These are phyloP conservation scores for Cruciata laevipes DNA, from an alignment of 257 asterid genomes.

Conservation along the genomic window DNA sequence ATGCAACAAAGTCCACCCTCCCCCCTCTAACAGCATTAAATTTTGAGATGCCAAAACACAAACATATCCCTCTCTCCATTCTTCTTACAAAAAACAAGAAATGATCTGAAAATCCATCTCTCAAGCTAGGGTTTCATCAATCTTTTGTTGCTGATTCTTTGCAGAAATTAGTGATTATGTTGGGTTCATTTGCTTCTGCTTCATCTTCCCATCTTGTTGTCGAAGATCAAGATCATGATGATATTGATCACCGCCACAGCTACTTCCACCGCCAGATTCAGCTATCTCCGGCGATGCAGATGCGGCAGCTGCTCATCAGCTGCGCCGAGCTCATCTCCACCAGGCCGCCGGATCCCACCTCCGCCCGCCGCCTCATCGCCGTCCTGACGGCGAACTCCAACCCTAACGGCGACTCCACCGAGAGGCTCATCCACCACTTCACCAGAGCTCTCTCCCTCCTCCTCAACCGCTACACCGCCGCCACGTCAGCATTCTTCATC, in stretches of 20 bases:
- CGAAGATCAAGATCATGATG: constrained; percentile 16
- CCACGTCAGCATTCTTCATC: constrained; percentile 13
- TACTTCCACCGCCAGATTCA: constrained; percentile 20
- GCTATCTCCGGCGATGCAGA: constrained; percentile 46
- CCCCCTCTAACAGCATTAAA: constrained; percentile 6
- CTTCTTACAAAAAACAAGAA: not conserved
- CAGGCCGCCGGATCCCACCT: constrained; percentile 57
- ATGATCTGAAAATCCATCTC: constrained; percentile 3
- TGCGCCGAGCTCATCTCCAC: constrained; percentile 75
- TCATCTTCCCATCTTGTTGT: constrained; percentile 50
- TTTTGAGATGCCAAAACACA: constrained; percentile 16
- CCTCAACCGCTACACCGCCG: constrained; percentile 28
- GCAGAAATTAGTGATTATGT: constrained; percentile 27
- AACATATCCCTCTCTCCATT: not conserved
- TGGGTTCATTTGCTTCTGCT: constrained; percentile 83
- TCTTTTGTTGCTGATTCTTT: constrained; percentile 10
- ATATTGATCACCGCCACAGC: constrained; percentile 25
- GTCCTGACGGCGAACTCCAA: constrained; percentile 51
- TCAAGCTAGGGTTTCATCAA: constrained; percentile 47
- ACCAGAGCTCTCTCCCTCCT: constrained; percentile 69
- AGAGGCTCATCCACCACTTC: constrained; percentile 78
- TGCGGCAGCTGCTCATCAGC: constrained; percentile 79
- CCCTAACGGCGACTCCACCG: constrained; percentile 84
- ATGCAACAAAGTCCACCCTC: constrained; percentile 4
- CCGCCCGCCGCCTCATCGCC: constrained; percentile 68